A percentile compares a stretch with the other conserved stretches of the same genome.
phyloP scores from a whole-genome alignment of 352 stramenopile genomes.

The Phytophthora chlamydospora region DNA sequence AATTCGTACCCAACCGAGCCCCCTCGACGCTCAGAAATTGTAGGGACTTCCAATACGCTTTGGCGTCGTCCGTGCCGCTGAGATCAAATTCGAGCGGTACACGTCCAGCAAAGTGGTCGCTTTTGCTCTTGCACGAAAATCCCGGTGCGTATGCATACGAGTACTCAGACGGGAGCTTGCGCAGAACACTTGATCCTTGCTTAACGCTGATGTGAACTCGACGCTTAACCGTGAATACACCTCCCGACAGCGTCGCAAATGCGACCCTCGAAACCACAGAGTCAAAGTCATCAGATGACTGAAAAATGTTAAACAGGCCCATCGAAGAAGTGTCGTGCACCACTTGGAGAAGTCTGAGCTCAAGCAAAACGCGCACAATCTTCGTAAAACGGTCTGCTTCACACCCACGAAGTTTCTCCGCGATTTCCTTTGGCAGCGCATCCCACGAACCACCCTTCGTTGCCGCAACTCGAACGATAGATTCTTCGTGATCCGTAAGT shows the following conservation, averaged over 20 bases:
- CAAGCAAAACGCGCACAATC: slow-evolving; percentile 72
- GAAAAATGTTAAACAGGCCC: slow-evolving; percentile 61
- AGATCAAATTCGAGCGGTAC: slow-evolving; percentile 67
- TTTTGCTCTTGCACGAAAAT: slow-evolving; percentile 60
- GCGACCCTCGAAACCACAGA: slow-evolving; percentile 77
- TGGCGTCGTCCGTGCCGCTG: slow-evolving; percentile 42
- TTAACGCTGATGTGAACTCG: slow-evolving; percentile 59
- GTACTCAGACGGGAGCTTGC: slow-evolving; percentile 52
- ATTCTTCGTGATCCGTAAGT: slow-evolving; percentile 69
- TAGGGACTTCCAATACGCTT: slow-evolving; percentile 77
- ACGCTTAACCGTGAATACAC: slow-evolving; percentile 63
- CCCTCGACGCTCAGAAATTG: slow-evolving; percentile 77
- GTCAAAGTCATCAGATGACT: slow-evolving; percentile 71
- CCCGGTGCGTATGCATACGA: slow-evolving; percentile 71
- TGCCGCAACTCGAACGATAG: slow-evolving; percentile 50
- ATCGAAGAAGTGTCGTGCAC: slow-evolving; percentile 63
- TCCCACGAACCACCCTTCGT: slow-evolving; percentile 58
- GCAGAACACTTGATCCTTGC: slow-evolving; percentile 58
- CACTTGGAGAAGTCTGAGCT: slow-evolving; percentile 67
- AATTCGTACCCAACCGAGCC: slow-evolving; percentile 51
- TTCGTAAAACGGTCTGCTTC: slow-evolving; percentile 77
- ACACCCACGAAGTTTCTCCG: slow-evolving; percentile 67
- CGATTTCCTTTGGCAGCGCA: slow-evolving; percentile 39
- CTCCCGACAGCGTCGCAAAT: slow-evolving; percentile 73
- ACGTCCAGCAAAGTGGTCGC: slow-evolving; percentile 56